Base-by-base conservation (phyloP, 768 basidiomycete species). In the Tylopilus rubrobrunneus region DNA sequence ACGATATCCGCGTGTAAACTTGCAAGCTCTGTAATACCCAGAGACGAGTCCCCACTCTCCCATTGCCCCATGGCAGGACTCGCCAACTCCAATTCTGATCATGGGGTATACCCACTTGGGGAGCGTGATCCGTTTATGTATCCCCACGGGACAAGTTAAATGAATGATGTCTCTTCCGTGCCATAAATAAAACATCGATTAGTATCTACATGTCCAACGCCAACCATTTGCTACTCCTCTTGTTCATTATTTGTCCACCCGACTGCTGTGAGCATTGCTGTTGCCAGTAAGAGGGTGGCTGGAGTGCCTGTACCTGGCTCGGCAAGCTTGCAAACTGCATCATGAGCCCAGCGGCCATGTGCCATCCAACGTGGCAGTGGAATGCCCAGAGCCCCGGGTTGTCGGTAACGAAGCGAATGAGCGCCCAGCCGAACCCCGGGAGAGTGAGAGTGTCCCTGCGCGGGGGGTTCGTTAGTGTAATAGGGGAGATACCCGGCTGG, bases 301-400 rank as follows among this genome's bases (percentile, higher is more conserved):
- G 56, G 31, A 74, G 66, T 49, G 63, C 57, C 28, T 70, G 67
- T 31, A 73, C 64, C 52, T 65, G 48, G 21, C 65, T 67, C 9
- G 74, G 74, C 53, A 75, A 59, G 45, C 67, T 70, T 53, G 71
- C 73, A 48, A 77, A 61, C 52, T 73, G 73, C 70, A 77, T 70
- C 40, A 77, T 36, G 33, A 77, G 59, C 6, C 76, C 76, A 0
- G 73, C 66, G 0, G 72, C 70, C 71, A 74, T 75, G 55, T 73
- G 70, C 73, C 73, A 73, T 45, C 53, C 62, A 56, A 64, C 63
- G 56, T 74, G 77, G 36, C 76, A 78, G 58, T 78, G 76, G 63
- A 78, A 73, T 1, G 74, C 73, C 76, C 76, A 78, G 37, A 75
- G 52, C 29, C 77, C 76, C 0, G 77, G 72, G 51, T 77, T 77